Conservation (phyloP, 352 stramenopile species). For the Pythium graminicola region DNA sequence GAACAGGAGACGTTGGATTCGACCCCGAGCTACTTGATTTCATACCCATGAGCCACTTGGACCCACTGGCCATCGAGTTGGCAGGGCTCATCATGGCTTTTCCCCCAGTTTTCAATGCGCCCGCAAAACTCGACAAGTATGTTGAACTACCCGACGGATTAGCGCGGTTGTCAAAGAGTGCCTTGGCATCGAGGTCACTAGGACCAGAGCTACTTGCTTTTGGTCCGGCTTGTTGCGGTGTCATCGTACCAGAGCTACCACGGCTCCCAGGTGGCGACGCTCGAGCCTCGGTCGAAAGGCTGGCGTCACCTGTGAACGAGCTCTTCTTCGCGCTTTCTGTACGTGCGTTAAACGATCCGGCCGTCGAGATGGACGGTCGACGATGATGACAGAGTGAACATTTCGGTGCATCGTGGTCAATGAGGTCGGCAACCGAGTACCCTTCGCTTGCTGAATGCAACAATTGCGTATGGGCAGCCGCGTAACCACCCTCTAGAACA, state of each 20-base stretch:
- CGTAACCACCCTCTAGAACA: constrained; percentile 66
- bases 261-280: constrained; percentile 8
- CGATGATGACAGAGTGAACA: constrained; percentile 64
- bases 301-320: neutral
- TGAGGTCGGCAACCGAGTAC: constrained; percentile 60
- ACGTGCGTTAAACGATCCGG: constrained; percentile 14
- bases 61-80: constrained; percentile 44
- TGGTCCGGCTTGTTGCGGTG: constrained; percentile 5
- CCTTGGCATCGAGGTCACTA: constrained; percentile 28
- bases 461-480: constrained; percentile 45
- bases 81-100: constrained; percentile 57
- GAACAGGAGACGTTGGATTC: constrained; percentile 7
- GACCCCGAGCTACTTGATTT: constrained; percentile 6
- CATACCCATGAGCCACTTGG: constrained; percentile 79
- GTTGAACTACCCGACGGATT: constrained; percentile 15
- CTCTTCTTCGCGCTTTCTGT: constrained; percentile 8
- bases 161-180: constrained; percentile 33
- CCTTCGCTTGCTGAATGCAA: constrained; percentile 30
- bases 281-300: neutral
- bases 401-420: constrained; percentile 58
- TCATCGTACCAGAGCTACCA: constrained; percentile 11
- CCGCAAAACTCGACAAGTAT: constrained; percentile 68
- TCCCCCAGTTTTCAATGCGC: constrained; percentile 54
- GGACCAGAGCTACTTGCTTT: constrained; percentile 15
- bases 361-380: constrained; percentile 16